phyloP scores from a whole-genome alignment of 2,329 filamentous ascomycete genomes.

The Coleophoma cylindrospora region DNA sequence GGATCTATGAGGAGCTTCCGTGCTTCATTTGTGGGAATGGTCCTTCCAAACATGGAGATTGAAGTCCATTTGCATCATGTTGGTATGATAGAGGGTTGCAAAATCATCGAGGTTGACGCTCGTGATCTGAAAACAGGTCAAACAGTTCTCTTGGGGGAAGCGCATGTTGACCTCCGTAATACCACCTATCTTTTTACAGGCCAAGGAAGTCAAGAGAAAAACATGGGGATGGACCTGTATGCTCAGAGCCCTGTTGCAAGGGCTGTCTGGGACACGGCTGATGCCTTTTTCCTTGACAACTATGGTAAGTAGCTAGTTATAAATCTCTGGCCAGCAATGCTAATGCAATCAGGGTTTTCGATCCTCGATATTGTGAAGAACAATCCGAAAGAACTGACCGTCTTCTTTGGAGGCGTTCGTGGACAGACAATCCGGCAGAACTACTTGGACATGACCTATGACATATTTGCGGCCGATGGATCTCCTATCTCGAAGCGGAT shows the following conservation, averaged over 20 bases:
- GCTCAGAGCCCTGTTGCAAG: constrained; percentile 23
- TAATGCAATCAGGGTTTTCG: constrained; percentile 20
- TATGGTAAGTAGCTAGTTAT: constrained; percentile 28
- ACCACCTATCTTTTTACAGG: constrained; percentile 35
- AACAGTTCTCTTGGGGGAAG: constrained; percentile 31
- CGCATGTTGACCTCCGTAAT: constrained; percentile 23
- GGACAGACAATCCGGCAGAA: constrained; percentile 16
- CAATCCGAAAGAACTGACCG: constrained; percentile 31
- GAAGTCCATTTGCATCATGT: constrained; percentile 26
- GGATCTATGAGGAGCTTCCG: no score
- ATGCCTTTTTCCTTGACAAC: constrained; percentile 26
- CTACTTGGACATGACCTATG: constrained; percentile 12
- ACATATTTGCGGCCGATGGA: background rate
- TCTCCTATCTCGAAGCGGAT: background rate
- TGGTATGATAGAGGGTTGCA: constrained; percentile 29
- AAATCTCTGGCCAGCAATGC: background rate
- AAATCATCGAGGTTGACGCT: constrained; percentile 27
- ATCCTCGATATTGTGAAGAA: constrained; percentile 31
- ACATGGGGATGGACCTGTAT: constrained; percentile 40
- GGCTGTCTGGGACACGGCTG: constrained; percentile 30
- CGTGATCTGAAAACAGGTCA: constrained; percentile 23
- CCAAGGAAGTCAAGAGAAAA: constrained; percentile 32
- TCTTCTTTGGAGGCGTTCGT: constrained; percentile 31
- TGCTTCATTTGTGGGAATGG: constrained; percentile 31
- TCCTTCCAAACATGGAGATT: constrained; percentile 28